phyloP scores from a whole-genome alignment of 805 yeast genomes.

The Zygosaccharomyces siamensis region DNA sequence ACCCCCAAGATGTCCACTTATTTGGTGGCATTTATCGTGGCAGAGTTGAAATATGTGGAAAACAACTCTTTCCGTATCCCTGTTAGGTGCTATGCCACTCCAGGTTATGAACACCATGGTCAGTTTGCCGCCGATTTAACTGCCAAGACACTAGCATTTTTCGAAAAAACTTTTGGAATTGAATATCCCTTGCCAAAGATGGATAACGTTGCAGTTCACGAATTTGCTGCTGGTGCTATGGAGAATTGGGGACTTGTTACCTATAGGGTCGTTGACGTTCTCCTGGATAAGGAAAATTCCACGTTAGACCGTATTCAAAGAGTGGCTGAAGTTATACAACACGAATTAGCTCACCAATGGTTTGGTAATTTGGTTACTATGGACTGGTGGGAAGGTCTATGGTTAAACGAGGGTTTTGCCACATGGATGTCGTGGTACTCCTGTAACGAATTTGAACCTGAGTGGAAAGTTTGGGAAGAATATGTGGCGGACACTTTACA shows the following conservation, averaged over 20 bases:
- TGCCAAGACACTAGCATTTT: conserved; percentile 68
- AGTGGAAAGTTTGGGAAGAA: conserved; percentile 83
- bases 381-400: conserved; percentile 91
- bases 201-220: conserved; percentile 79
- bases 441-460: conserved; percentile 69
- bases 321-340: conserved; percentile 82
- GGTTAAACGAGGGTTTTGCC: conserved; percentile 88
- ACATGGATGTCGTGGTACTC: conserved; percentile 91
- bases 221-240: conserved; percentile 86
- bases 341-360: conserved; percentile 91
- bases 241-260: conserved; percentile 82
- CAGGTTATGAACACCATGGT: conserved; percentile 69
- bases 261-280: conserved; percentile 69
- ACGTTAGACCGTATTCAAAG: conserved; percentile 60
- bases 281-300: conserved; percentile 67
- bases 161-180: conserved; percentile 67
- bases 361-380: conserved; percentile 84
- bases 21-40: conserved; percentile 76
- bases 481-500: conserved; percentile 76
- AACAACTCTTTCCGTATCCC: conserved; percentile 63
- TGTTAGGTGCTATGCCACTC: conserved; percentile 75
- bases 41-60: conserved; percentile 73
- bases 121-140: conserved; percentile 69
- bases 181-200: conserved; percentile 75
- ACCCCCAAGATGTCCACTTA: conserved; percentile 84